These are phyloP conservation scores for Arctium minus DNA, from an alignment of 129 eudicot species.

Conservation along the genomic window DNA sequence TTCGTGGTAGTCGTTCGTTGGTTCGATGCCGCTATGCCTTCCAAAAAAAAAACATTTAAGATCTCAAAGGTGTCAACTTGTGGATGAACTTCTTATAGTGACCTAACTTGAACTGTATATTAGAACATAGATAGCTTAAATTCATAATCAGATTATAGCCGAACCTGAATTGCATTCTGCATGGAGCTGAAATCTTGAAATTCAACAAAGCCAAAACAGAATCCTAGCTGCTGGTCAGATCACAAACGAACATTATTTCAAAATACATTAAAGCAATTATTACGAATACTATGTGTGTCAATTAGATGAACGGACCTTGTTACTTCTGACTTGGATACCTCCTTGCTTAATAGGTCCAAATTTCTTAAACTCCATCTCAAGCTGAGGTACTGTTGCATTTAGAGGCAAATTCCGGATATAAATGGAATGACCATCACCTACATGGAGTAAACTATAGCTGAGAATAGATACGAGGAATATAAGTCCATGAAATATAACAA, in stretches of 20 bases:
- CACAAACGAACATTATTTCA: slow-evolving; percentile 1
- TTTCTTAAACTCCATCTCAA: slow-evolving; percentile 66
- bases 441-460: slow-evolving; percentile 1
- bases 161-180: slow-evolving; percentile 80
- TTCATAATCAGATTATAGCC: neutral
- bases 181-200: slow-evolving; percentile 60
- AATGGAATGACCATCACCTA: slow-evolving; percentile 75
- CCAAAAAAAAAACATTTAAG: too few relatives aligned
- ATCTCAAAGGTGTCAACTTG: neutral
- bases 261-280: slow-evolving; percentile 7
- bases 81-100: neutral
- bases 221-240: slow-evolving; percentile 35
- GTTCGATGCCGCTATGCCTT: too few relatives aligned
- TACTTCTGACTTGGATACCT: slow-evolving; percentile 90
- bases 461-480: neutral
- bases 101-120: neutral
- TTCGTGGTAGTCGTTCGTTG: too few relatives aligned
- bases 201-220: slow-evolving; percentile 63
- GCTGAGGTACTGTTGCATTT: slow-evolving; percentile 52
- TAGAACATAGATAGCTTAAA: neutral
- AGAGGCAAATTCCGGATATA: slow-evolving; percentile 71
- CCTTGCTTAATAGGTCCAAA: slow-evolving; percentile 76
- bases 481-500: neutral
- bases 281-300: neutral
- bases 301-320: slow-evolving; percentile 49